Percentiles rank a stretch among this genome's conserved stretches.
phyloP scores from a whole-genome alignment of 2,329 filamentous ascomycete species.

The Calonectria naviculata region DNA sequence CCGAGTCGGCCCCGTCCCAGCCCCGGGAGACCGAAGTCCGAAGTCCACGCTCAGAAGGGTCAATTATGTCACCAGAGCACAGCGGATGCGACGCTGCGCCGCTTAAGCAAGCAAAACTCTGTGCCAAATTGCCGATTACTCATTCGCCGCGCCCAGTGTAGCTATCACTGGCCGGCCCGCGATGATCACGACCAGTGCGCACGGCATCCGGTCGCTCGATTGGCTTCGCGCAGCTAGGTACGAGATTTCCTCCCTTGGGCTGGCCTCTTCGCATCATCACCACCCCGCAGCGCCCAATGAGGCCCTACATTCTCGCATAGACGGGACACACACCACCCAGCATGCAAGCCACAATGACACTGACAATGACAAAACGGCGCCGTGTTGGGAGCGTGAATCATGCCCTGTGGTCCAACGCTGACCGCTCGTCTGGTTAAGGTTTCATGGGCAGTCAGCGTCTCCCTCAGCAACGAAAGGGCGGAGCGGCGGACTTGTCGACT shows the following conservation, averaged over 20 bases:
- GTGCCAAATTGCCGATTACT: background rate
- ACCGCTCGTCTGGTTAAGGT: slow-evolving; percentile 24
- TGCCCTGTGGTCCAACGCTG: slow-evolving; percentile 10
- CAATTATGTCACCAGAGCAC: slow-evolving; percentile 1
- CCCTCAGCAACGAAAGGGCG: slow-evolving; percentile 13
- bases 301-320: background rate
- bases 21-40: slow-evolving; percentile 2
- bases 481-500: slow-evolving; percentile 14
- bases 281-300: background rate
- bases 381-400: slow-evolving; percentile 5
- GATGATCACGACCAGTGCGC: background rate
- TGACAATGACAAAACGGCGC: slow-evolving; percentile 2
- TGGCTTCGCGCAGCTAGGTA: background rate
- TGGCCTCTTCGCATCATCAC: background rate
- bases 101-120: background rate
- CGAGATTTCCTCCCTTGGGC: background rate
- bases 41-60: background rate
- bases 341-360: slow-evolving; percentile 10
- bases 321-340: background rate
- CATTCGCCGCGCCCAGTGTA: background rate
- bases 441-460: slow-evolving; percentile 18
- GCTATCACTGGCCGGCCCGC: background rate
- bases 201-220: background rate
- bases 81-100: background rate
- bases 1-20: slow-evolving; percentile 1